Evolutionary conservation across 2,329 filamentous ascomycete species (phyloP).

Genomic region (Pseudocercospora eumusae): DNA sequence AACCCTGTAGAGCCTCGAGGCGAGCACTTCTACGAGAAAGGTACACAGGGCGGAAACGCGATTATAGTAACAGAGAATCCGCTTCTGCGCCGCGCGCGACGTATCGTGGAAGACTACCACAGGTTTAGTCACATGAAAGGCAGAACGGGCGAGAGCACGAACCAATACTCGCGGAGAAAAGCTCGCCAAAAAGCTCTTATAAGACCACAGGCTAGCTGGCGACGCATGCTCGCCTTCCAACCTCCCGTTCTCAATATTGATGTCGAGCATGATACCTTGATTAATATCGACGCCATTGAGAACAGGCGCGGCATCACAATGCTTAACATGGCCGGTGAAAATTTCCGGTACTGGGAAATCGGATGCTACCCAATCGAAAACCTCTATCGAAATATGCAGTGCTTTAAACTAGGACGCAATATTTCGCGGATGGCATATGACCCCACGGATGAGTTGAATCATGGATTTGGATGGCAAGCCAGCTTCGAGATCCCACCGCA

Average conservation of each 20-base stretch:
- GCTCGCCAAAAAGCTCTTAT: neutral
- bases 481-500: no score
- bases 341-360: neutral
- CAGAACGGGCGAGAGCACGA: neutral
- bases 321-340: neutral
- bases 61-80: neutral
- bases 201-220: slow-evolving; percentile 13
- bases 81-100: neutral
- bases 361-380: neutral
- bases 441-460: no score
- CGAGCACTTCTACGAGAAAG: slow-evolving; percentile 1
- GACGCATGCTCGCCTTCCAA: slow-evolving; percentile 15
- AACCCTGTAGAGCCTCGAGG: neutral
- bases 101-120: neutral
- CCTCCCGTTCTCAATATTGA: slow-evolving; percentile 5
- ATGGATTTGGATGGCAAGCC: neutral
- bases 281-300: neutral
- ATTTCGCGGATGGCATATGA: neutral
- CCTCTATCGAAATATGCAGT: neutral
- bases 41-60: neutral
- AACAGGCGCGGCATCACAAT: neutral
- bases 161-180: neutral
- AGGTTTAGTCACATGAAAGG: neutral
- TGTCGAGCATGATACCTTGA: neutral
- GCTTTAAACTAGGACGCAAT: neutral